phyloP scores from a whole-genome alignment of 140 eudicot genomes.

The Anethum foeniculum region DNA sequence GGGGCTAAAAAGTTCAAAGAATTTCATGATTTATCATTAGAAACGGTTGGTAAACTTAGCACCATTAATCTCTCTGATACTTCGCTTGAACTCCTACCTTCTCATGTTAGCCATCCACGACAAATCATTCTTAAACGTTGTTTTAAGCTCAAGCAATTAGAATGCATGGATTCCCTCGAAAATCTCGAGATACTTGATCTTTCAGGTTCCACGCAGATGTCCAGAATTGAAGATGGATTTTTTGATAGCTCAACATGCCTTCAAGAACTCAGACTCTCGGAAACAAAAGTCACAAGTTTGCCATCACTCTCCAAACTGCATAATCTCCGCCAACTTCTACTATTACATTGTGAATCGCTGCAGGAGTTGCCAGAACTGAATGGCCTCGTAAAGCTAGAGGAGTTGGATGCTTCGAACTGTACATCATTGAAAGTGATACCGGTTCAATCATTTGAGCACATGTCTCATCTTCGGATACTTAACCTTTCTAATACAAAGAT shows the following conservation, averaged over 20 bases:
- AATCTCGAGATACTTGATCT: constrained; percentile 48
- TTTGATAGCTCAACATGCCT: constrained; percentile 23
- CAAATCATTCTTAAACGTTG: constrained; percentile 31
- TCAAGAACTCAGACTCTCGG: constrained; percentile 36
- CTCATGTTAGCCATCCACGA: constrained; percentile 24
- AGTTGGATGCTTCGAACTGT: constrained; percentile 40
- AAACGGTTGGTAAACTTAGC: constrained; percentile 22
- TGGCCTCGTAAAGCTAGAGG: constrained; percentile 22
- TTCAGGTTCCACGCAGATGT: constrained; percentile 30
- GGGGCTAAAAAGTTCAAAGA: constrained; percentile 24
- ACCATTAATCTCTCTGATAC: constrained; percentile 38
- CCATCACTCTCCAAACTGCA: constrained; percentile 30
- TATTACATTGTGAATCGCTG: constrained; percentile 27
- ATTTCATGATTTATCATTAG: constrained; percentile 29
- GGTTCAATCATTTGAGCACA: constrained; percentile 21
- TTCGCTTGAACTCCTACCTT: constrained; percentile 23
- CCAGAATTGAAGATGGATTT: constrained; percentile 13
- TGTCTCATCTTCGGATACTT: constrained; percentile 23
- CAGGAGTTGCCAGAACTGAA: constrained; percentile 20
- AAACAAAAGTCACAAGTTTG: constrained; percentile 24
- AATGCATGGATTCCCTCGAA: constrained; percentile 15
- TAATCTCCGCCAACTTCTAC: constrained; percentile 24
- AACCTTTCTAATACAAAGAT: constrained; percentile 32
- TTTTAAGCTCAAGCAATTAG: constrained; percentile 14
- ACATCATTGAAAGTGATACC: constrained; percentile 12